Evolutionary conservation across 2,329 filamentous ascomycete genomes (phyloP), one percentile per base, ranked within the genome.

Genomic region (Arthrobotrys conoides): DNA sequence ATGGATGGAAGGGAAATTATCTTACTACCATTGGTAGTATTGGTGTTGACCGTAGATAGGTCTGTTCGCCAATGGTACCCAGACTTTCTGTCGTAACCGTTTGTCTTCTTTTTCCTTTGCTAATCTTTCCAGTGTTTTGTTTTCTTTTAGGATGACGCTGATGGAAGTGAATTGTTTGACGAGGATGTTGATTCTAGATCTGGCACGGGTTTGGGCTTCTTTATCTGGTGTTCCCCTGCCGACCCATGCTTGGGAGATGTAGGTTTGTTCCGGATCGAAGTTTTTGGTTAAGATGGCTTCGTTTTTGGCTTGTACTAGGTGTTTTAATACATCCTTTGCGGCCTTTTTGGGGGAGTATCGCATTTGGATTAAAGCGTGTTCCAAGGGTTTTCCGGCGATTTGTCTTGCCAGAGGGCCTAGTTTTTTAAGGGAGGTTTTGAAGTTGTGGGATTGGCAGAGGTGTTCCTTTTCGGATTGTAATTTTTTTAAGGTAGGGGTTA

Each of bases 341-440:
- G 92, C 92, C 86, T 94, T 95, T 89, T 99, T 99, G 87, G 93
- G 93, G 84, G 91, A 95, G 86, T 95, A 98, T 71, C 91, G 90
- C 93, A 99, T 97, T 87, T 99, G 96, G 69, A 92, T 86, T 81
- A 98, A 93, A 14, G 96, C 96, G 41, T 99, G 94, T 73, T 96
- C 93, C 79, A 99, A 87, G n/a, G 91, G 91, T 88, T 97, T 98
- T 81, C 96, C 96, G 1, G 90, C 88, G 83, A 99, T 96, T 86
- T 98, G 96, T 70, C 92, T 90, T 24, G 95, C 91, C 63, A 99
- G 86, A 82, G 92, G 91, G 66, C 91, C 91, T 70, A 99, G 88
- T 87, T 99, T 99, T 90, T 99, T 99, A 80, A 93, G 87, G 61
- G 91, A 93, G 1, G 96, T 97, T 82, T 94, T 91, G 83, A 97